phyloP scores from a whole-genome alignment of 1,139 yeast genomes.

The Arxiozyma bovina region DNA sequence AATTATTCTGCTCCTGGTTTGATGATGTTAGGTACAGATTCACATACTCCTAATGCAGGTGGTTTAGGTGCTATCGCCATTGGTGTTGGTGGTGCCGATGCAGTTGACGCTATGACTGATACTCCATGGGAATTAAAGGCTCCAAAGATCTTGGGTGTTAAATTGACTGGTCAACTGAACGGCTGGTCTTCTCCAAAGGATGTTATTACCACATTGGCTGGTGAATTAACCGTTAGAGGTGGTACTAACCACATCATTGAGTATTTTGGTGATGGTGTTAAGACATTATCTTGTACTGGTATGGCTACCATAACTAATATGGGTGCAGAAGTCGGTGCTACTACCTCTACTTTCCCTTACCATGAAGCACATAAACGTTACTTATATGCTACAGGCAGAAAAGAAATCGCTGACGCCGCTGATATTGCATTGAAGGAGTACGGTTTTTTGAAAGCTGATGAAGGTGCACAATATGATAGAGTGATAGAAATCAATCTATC shows the following conservation, averaged over 20 bases:
- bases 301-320: constrained; percentile 99
- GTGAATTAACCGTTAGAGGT: constrained; percentile 85
- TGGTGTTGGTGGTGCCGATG: constrained; percentile 99
- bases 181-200: constrained; percentile 98
- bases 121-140: constrained; percentile 99
- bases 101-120: constrained; percentile 92
- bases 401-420: constrained; percentile 72
- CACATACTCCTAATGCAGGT: constrained; percentile 97
- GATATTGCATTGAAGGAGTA: constrained; percentile 51
- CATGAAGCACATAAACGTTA: constrained; percentile 80
- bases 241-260: constrained; percentile 96
- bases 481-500: constrained; percentile 69
- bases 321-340: constrained; percentile 99
- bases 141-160: constrained; percentile 85
- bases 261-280: constrained; percentile 91
- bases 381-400: constrained; percentile 71
- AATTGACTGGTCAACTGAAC: constrained; percentile 71
- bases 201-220: constrained; percentile 85
- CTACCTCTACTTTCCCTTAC: constrained; percentile 94
- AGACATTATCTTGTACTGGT: constrained; percentile 83
- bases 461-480: constrained; percentile 75
- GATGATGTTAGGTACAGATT: constrained; percentile 94
- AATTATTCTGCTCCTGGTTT: constrained; percentile 92
- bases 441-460: constrained; percentile 67
- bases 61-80: constrained; percentile 95